phyloP scores from a whole-genome alignment of 1,284 basidiomycete genomes.

The Malassezia vespertilionis region DNA sequence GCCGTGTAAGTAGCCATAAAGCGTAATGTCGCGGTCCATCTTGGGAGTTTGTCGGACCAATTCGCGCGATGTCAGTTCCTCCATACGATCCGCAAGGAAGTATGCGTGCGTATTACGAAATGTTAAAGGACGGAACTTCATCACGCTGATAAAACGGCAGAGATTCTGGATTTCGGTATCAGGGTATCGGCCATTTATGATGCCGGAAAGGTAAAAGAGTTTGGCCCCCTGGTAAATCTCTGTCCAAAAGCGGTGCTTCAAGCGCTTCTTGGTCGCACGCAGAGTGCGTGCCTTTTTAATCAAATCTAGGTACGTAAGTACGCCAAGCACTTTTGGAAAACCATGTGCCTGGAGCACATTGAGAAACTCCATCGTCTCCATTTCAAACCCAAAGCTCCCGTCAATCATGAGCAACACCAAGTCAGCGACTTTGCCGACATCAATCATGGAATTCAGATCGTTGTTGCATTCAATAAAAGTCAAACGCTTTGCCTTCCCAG shows the following conservation, averaged over 20 bases:
- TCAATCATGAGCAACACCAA: conserved; percentile 94
- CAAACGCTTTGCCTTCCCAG: conserved; percentile 73
- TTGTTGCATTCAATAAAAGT: conserved; percentile 97
- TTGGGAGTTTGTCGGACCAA: conserved; percentile 70
- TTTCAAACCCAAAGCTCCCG: conserved; percentile 94
- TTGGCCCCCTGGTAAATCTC: conserved; percentile 98
- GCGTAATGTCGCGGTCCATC: conserved; percentile 75
- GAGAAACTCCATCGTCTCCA: conserved; percentile 99
- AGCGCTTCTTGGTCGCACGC: conserved; percentile 79
- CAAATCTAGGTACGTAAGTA: conserved; percentile 90
- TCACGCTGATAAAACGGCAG: conserved; percentile 80
- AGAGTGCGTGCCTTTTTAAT: conserved; percentile 84
- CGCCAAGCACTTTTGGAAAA: conserved; percentile 93
- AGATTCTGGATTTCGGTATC: conserved; percentile 93
- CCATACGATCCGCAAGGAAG: conserved; percentile 85
- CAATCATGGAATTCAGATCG: conserved; percentile 95
- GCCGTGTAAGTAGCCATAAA: conserved; percentile 81
- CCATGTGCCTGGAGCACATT: conserved; percentile 94
- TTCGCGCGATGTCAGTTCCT: conserved; percentile 86
- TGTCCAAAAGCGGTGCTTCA: conserved; percentile 99
- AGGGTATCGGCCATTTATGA: conserved; percentile 94
- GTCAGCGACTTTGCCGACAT: conserved; percentile 91
- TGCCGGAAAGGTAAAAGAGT: conserved; percentile 93
- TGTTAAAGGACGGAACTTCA: conserved; percentile 94
- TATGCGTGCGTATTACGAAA: conserved; percentile 94